Conservation (phyloP, 441 rosid genomes). For the Macaranga tanarius region DNA sequence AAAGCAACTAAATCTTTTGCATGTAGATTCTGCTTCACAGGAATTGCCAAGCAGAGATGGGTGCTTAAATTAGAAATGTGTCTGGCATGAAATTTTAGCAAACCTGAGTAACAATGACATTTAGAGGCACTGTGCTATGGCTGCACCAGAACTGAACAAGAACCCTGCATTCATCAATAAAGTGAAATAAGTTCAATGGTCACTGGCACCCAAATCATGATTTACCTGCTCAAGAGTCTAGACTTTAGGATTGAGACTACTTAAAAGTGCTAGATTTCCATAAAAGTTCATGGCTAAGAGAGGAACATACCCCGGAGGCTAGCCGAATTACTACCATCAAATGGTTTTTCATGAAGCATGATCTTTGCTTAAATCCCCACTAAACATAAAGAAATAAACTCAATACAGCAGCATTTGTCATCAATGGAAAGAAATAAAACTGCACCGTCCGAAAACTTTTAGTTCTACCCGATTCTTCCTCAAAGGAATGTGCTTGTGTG, state of each 20-base stretch:
- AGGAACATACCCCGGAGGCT: slow-evolving; percentile 70
- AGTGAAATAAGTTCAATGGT: background rate
- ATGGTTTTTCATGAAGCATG: slow-evolving; percentile 94
- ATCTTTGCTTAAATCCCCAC: slow-evolving; percentile 86
- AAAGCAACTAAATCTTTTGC: too few relatives aligned
- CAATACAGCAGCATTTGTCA: background rate
- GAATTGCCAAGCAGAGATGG: background rate
- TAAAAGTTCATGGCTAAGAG: background rate
- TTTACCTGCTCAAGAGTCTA: too few relatives aligned
- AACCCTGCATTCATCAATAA: slow-evolving; percentile 47
- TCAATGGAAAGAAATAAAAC: background rate
- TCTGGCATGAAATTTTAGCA: slow-evolving; percentile 8
- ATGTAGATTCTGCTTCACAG: background rate
- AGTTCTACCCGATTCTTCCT: background rate
- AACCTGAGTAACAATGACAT: slow-evolving; percentile 88
- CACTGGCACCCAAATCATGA: background rate
- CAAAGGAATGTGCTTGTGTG: background rate
- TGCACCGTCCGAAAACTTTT: too few relatives aligned
- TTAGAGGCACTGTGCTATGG: slow-evolving; percentile 83
- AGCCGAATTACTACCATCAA: slow-evolving; percentile 65
- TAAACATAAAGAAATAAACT: slow-evolving; percentile 22
- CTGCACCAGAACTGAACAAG: slow-evolving; percentile 97
- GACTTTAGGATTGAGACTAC: background rate
- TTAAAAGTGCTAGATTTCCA: slow-evolving; percentile 2
- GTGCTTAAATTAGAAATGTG: too few relatives aligned